Base-by-base conservation (phyloP, 768 basidiomycete genomes). In the Pleurotus salmoneostramineus region DNA sequence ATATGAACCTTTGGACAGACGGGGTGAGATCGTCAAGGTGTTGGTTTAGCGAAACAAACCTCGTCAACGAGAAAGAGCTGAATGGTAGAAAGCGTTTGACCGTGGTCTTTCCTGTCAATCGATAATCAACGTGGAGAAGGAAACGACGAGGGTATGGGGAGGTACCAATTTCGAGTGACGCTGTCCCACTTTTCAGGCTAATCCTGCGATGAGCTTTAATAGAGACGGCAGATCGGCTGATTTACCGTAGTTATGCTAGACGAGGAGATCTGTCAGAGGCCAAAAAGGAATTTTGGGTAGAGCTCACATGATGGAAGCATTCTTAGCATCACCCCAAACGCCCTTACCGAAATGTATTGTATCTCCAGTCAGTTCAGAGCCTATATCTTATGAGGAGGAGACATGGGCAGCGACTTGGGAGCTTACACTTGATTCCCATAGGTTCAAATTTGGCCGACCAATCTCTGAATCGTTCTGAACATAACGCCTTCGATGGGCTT, bases 1-100 rank as follows among this genome's bases (percentile, higher is more conserved):
- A 96, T 86, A 66, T 99, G 96, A 1, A 98, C 91, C 90, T 98
- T n/a, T n/a, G n/a, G n/a, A n/a, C n/a, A n/a, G n/a, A n/a, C n/a
- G n/a, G n/a, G n/a, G n/a, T n/a, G n/a, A n/a, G n/a, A n/a, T n/a
- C n/a, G n/a, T n/a, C n/a, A n/a, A n/a, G n/a, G n/a, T n/a, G n/a
- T n/a, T n/a, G n/a, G n/a, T n/a, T n/a, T n/a, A n/a, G n/a, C n/a
- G n/a, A n/a, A n/a, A n/a, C n/a, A 50, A 57, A 91, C 94, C 74
- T 96, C 94, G 63, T 97, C 94, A n/a, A 97, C 88, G 44, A 97
- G 82, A 63, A 97, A 89, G 21, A 98, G 76, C 46, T 83, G 78
- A 37, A 96, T 81, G 54, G 85, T 83, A 4, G 87, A 81, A 21
- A 94, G 71, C 35, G 91, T 82, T 31, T 80, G 74, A n/a, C 78